Conservation (phyloP, 805 yeast species). For the Zygosaccharomyces pseudorouxii region DNA sequence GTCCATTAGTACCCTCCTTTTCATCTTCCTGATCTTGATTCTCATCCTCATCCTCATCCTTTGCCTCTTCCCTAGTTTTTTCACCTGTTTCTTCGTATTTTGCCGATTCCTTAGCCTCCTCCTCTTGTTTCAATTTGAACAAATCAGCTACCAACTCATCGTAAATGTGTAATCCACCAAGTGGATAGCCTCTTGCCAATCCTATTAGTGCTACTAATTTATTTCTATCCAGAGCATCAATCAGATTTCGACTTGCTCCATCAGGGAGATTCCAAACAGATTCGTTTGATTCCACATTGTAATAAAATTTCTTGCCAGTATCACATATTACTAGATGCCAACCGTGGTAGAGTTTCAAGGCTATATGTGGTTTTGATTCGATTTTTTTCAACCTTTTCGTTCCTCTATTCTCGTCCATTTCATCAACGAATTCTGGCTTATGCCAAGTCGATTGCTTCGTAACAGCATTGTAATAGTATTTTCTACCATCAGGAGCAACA, state of each 20-base stretch:
- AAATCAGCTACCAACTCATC: conserved; percentile 17
- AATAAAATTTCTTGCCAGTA: conserved; percentile 42
- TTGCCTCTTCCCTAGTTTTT: conserved; percentile 3
- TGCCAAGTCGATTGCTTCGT: conserved; percentile 40
- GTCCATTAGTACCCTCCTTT: not conserved
- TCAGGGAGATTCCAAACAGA: conserved; percentile 39
- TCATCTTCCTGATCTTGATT: conserved; percentile 6
- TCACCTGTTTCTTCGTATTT: conserved; percentile 7
- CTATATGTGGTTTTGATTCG: conserved; percentile 15
- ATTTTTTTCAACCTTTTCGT: conserved; percentile 9
- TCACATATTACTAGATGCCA: conserved; percentile 44
- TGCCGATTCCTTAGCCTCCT: conserved; percentile 11
- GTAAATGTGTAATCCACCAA: conserved; percentile 16
- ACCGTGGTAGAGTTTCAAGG: conserved; percentile 23
- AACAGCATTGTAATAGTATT: conserved; percentile 37
- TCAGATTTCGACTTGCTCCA: conserved; percentile 23
- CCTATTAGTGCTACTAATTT: conserved; percentile 24
- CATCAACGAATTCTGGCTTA: conserved; percentile 28
- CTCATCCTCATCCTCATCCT: conserved; percentile 7
- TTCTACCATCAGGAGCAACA: conserved; percentile 36
- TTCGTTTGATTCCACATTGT: conserved; percentile 28
- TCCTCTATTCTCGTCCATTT: conserved; percentile 1
- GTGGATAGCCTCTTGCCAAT: conserved; percentile 23
- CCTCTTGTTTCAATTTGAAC: conserved; percentile 6
- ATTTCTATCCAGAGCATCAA: conserved; percentile 31